phyloP scores from a whole-genome alignment of 148 eudicot species.

The Fagopyrum tataricum region DNA sequence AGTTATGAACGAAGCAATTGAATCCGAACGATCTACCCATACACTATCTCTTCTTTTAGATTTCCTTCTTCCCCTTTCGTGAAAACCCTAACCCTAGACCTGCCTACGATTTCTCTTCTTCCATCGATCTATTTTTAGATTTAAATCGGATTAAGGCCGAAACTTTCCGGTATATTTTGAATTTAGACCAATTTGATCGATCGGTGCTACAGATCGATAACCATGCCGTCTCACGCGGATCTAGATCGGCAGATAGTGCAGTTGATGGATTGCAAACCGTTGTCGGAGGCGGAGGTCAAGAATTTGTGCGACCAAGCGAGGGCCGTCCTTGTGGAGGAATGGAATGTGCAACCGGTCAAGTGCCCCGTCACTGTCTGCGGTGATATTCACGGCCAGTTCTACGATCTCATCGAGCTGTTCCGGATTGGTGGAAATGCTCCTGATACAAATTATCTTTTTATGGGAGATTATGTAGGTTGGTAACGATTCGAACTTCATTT shows the following conservation, averaged over 20 bases:
- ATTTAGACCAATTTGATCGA: neutral
- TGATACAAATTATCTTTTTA: slow-evolving; percentile 89
- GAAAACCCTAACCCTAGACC: slow-evolving; percentile 28
- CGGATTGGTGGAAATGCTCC: slow-evolving; percentile 86
- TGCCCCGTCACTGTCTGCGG: slow-evolving; percentile 97
- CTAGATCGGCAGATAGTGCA: slow-evolving; percentile 83
- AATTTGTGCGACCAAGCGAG: slow-evolving; percentile 79
- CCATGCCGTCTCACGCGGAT: slow-evolving; percentile 74
- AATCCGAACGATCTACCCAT: slow-evolving; percentile 1
- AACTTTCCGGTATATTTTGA: neutral
- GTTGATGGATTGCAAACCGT: slow-evolving; percentile 86
- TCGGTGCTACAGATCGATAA: slow-evolving; percentile 9
- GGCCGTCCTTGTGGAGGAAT: slow-evolving; percentile 84
- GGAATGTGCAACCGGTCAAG: slow-evolving; percentile 91
- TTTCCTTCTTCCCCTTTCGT: neutral
- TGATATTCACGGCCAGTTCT: slow-evolving; percentile 91
- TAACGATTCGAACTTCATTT: neutral
- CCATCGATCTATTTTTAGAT: neutral
- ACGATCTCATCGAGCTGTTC: slow-evolving; percentile 86
- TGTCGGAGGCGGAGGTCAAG: slow-evolving; percentile 77
- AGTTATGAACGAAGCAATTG: neutral
- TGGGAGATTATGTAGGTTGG: slow-evolving; percentile 95
- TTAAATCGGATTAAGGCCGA: neutral
- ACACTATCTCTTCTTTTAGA: neutral
- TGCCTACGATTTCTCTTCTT: neutral